Evolutionary conservation across 164 flowering plant species (phyloP), one percentile per base, ranked within the genome.

Genomic region (Vitis rotundifolia): DNA sequence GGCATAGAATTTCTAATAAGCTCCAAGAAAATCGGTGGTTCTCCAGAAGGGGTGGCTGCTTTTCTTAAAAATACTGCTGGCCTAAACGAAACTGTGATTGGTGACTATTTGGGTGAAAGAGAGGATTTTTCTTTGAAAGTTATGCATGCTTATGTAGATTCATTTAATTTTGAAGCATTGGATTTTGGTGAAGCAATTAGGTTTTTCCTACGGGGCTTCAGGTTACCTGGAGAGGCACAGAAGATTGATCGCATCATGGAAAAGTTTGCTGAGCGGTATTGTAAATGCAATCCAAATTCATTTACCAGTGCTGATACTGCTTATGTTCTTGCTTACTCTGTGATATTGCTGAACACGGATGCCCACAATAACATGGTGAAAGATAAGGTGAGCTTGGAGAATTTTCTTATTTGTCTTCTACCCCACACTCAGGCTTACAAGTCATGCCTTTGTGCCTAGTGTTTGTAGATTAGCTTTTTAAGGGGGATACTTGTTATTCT

Each of bases 171-270:
- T 72, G 92, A 86, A 65, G 84, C 68, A 49, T 93, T 87, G 88
- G 88, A 88, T 79, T 93, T 96, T 77, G 99, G 97, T 67, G 93
- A 92, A 83, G 89, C 98, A 11, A 89, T 96, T 77, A 84, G 99
- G 78, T 92, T 84, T 83, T 96, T 96, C 82, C 77, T 96, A 59
- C 78, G 87, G 71, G 97, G 99, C 51, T 96, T 96, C 79, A 82
- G 97, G 74, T 83, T 96, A 79, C 99, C 99, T 68, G 99, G 99
- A 56, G 99, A 96, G 73, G 99, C 99, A 54, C 99, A 96, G 80
- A 96, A 96, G 81, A 96, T 96, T 67, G 99, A 96, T 74, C 91
- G 99, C 8, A 93, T 96, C 64, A 96, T 96, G 99, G 99, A 96
- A 70, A 96, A 96, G 78, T 93, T 96, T 86, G 99, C 99, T 57